Percentiles rank a stretch among this genome's conserved stretches.
phyloP scores from a whole-genome alignment of 192 early-diverging fungal species.

The Allomyces javanicus region DNA sequence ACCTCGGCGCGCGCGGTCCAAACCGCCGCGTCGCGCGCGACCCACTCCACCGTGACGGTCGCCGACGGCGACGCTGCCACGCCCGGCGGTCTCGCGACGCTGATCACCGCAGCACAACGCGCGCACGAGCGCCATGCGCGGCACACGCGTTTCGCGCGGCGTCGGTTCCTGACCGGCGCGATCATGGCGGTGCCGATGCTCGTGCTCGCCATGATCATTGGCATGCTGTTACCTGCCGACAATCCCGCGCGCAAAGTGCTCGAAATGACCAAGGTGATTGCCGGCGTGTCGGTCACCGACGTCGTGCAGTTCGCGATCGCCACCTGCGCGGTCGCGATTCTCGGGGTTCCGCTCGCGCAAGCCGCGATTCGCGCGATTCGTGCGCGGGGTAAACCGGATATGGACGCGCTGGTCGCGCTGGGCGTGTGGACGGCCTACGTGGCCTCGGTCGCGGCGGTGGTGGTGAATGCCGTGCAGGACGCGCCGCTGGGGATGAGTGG shows the following conservation, averaged over 20 bases:
- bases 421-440: constrained; percentile 55
- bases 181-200: constrained; percentile 48
- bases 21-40: constrained; percentile 33
- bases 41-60: constrained; percentile 26
- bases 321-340: constrained; percentile 51
- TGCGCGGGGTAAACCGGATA: constrained; percentile 43
- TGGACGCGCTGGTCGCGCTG: constrained; percentile 59
- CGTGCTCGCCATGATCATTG: constrained; percentile 47
- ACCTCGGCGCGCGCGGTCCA: constrained; percentile 26
- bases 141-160: constrained; percentile 12
- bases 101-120: constrained; percentile 10
- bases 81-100: constrained; percentile 7
- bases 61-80: constrained; percentile 40
- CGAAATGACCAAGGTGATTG: constrained; percentile 19
- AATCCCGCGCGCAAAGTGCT: constrained; percentile 21
- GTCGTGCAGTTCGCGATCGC: constrained; percentile 35
- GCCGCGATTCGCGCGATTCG: constrained; percentile 41
- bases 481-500: constrained; percentile 1
- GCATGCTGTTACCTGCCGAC: constrained; percentile 35
- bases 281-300: constrained; percentile 31
- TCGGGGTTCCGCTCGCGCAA: constrained; percentile 45
- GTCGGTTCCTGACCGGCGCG: constrained; percentile 25
- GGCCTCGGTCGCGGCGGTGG: constrained; percentile 33
- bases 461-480: constrained; percentile 17
- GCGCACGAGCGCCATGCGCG: constrained; percentile 25